Conservation (phyloP, 805 yeast genomes). For the Wickerhamiella siamensis region DNA sequence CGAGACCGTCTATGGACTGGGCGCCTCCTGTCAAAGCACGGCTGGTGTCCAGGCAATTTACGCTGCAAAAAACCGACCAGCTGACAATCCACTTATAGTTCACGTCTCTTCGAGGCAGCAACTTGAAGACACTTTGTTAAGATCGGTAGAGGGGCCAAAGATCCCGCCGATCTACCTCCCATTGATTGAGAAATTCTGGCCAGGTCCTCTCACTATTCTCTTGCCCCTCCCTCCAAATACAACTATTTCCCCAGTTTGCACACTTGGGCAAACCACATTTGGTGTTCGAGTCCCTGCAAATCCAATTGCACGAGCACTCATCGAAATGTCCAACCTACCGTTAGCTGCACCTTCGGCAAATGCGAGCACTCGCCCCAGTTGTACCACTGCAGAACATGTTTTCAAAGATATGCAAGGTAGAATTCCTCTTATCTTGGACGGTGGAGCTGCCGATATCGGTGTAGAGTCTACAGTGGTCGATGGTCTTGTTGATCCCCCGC, state of each 20-base stretch:
- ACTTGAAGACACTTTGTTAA: constrained; percentile 45
- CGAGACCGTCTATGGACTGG: constrained; percentile 93
- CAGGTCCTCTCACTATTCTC: constrained; percentile 85
- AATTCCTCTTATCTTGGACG: constrained; percentile 78
- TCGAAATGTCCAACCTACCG: constrained; percentile 72
- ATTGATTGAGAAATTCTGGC: constrained; percentile 69
- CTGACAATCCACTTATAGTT: constrained; percentile 87
- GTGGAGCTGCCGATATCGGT: constrained; percentile 80
- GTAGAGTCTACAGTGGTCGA: constrained; percentile 91
- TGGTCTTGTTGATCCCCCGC: constrained; percentile 74
- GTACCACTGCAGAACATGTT: constrained; percentile 81
- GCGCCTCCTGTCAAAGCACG: constrained; percentile 69
- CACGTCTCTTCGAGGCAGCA: constrained; percentile 74
- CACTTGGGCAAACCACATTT: constrained; percentile 78
- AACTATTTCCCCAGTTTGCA: constrained; percentile 52
- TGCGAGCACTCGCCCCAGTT: constrained; percentile 89
- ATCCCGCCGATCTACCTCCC: constrained; percentile 58
- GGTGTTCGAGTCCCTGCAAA: constrained; percentile 84
- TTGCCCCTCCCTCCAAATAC: constrained; percentile 37
- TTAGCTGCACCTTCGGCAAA: constrained; percentile 97
- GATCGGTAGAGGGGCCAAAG: constrained; percentile 21
- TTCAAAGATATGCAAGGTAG: constrained; percentile 61
- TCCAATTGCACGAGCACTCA: constrained; percentile 81
- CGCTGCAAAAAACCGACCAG: constrained; percentile 81
- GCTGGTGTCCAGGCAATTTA: constrained; percentile 65